Percentiles rank a stretch among this genome's conserved stretches.
phyloP scores from a whole-genome alignment of 176 grass and related monocot genomes.

The Lolium multiflorum region DNA sequence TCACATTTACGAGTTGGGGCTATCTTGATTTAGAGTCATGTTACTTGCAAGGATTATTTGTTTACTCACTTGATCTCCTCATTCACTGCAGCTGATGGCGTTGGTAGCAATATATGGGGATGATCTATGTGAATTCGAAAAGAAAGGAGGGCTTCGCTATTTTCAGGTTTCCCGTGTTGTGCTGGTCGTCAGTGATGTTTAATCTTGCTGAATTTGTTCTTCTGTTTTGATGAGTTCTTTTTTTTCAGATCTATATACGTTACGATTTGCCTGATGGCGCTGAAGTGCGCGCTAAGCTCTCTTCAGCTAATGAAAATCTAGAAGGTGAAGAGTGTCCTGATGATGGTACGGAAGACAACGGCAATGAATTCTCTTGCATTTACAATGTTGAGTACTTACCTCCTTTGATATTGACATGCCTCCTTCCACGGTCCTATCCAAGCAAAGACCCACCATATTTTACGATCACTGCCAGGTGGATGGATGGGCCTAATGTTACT shows the following conservation, averaged over 20 bases:
- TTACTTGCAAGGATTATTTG: not conserved
- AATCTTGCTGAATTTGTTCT: not conserved
- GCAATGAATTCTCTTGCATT: slow-evolving; percentile 44
- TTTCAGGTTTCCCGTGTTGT: slow-evolving; percentile 53
- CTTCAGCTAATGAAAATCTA: slow-evolving; percentile 15
- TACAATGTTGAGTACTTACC: slow-evolving; percentile 52
- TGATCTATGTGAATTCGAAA: slow-evolving; percentile 42
- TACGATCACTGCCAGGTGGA: slow-evolving; percentile 53
- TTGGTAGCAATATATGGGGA: slow-evolving; percentile 57
- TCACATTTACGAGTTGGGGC: too few species aligned
- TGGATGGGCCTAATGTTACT: slow-evolving; percentile 52
- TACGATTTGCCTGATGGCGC: slow-evolving; percentile 15
- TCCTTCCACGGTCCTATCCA: slow-evolving; percentile 60
- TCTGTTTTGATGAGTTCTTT: slow-evolving; percentile 14
- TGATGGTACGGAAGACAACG: not conserved
- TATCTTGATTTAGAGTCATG: too few species aligned
- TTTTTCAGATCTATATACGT: slow-evolving; percentile 39
- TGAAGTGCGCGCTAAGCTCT: slow-evolving; percentile 28
- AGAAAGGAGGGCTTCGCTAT: slow-evolving; percentile 47
- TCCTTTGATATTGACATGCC: slow-evolving; percentile 54
- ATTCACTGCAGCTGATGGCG: slow-evolving; percentile 48
- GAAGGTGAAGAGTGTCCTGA: slow-evolving; percentile 15
- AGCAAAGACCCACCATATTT: slow-evolving; percentile 60
- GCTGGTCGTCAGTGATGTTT: not conserved
- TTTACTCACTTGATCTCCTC: slow-evolving; percentile 9